Conservation (phyloP, 2,329 filamentous ascomycete genomes). For the Keithomyces neogunnii region DNA sequence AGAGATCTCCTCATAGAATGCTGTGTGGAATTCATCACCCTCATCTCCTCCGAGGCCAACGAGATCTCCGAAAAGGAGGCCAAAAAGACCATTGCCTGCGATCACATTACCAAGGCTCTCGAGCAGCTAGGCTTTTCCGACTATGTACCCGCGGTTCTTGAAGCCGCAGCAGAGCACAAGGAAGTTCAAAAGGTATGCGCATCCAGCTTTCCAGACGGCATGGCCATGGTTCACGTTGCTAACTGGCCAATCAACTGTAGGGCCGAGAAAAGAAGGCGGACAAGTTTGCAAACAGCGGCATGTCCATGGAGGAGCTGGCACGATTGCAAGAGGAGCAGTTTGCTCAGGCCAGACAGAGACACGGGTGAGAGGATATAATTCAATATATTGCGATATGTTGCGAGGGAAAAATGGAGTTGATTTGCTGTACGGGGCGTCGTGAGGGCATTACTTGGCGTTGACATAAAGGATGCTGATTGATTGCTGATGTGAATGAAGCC, state of each 20-base stretch:
- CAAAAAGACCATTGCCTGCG: constrained; percentile 98
- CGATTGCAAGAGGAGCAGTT: constrained; percentile 89
- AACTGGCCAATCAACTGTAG: constrained; percentile 32
- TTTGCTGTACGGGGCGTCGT: constrained; percentile 12
- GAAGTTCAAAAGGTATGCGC: constrained; percentile 73
- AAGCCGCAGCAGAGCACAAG: constrained; percentile 85
- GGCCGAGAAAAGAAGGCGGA: constrained; percentile 94
- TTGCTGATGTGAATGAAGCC: neutral
- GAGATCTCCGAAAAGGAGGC: constrained; percentile 98
- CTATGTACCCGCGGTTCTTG: constrained; percentile 80
- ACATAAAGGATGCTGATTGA: constrained; percentile 2
- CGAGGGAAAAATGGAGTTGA: neutral
- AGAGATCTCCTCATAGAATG: constrained; percentile 95
- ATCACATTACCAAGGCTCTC: constrained; percentile 92
- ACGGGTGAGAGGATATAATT: constrained; percentile 11
- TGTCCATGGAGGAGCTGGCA: constrained; percentile 84
- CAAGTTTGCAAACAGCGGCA: constrained; percentile 90
- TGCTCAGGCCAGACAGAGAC: constrained; percentile 52
- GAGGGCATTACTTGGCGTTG: constrained; percentile 28
- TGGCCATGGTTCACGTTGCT: neutral
- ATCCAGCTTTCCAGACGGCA: constrained; percentile 41
- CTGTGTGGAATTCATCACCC: constrained; percentile 97
- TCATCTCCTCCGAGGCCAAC: constrained; percentile 97
- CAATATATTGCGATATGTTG: neutral
- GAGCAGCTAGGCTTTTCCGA: constrained; percentile 88